Evolutionary conservation across 441 rosid genomes (phyloP), one percentile per base, ranked within the genome.

Genomic region (Erysimum pusillum): DNA sequence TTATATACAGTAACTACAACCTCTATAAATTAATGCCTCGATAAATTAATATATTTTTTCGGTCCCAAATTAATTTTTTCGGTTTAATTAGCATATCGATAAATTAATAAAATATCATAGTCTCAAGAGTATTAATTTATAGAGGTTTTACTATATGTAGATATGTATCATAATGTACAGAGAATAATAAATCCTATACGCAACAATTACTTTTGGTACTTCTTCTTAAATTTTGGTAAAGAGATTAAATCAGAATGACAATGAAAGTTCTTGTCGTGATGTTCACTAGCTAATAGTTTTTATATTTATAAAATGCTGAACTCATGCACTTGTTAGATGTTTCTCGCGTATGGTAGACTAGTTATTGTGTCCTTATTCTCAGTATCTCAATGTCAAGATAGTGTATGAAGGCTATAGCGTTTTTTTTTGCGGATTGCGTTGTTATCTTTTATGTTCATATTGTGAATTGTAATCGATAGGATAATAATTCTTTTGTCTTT

Each of bases 371-470:
- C 5, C 6, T 32, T 6, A 4, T 4, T 5, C 34, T 32, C 5
- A 32, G 34, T 32, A 32, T 32, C 34, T 6, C 34, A 4, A 4
- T 32, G 34, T 32, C 2, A 32, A 6, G 34, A 32, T 32, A 4
- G 34, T 48, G 35, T 11, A 63, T 44, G 60, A 35, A 42, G 28
- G 52, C 53, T 22, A 28, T 28, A 54, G 63, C 35, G 42, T 58
- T 20, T 22, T 31, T 63, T 69, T 20, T n/a, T n/a, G 35, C 62
- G 28, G 44, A 45, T 49, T 49, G 41, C 18, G 56, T 66, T 59
- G 18, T 58, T 14, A 65, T 58, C 22, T 67, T 36, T 77, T 20
- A 12, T 64, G 49, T 41, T 58, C 32, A 15, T 66, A 18, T 65
- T 52, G 9, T 65, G 2, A 67, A 11, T 36, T 48, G 5, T 38